phyloP scores from a whole-genome alignment of 2,329 filamentous ascomycete genomes.

The Colletotrichum euphorbiae region DNA sequence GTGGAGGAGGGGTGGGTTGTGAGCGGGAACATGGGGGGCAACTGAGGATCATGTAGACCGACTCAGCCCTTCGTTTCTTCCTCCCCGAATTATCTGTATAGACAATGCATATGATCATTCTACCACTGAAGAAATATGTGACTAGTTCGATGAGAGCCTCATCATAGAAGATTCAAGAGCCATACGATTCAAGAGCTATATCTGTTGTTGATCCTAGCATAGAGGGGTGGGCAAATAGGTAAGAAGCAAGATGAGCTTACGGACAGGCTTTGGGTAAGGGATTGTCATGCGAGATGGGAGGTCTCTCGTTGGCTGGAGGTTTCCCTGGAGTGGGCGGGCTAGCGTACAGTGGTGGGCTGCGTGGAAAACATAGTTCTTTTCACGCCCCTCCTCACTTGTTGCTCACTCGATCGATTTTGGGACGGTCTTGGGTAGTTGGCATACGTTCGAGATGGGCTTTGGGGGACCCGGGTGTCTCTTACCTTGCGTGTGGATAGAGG shows the following conservation, averaged over 20 bases:
- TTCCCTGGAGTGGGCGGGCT: background rate
- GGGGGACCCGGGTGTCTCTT: background rate
- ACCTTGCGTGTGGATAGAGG: background rate
- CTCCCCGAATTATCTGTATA: too few relatives aligned
- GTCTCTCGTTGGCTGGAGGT: conserved; percentile 36
- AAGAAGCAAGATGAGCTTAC: conserved; percentile 30
- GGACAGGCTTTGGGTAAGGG: conserved; percentile 22
- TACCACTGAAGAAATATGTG: too few relatives aligned
- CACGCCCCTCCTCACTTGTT: conserved; percentile 12
- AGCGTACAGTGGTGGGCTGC: conserved; percentile 19
- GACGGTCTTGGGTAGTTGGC: conserved; percentile 29
- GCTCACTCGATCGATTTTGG: background rate
- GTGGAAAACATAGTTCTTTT: background rate
- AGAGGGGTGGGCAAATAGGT: conserved; percentile 7
- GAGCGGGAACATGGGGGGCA: background rate
- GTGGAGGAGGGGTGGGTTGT: conserved; percentile 16
- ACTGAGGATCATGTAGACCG: too few relatives aligned
- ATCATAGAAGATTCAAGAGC: background rate
- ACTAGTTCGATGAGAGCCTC: too few relatives aligned
- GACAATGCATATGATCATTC: too few relatives aligned
- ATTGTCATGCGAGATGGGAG: conserved; percentile 37
- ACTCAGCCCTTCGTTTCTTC: too few relatives aligned
- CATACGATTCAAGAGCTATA: background rate
- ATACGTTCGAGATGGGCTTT: conserved; percentile 36
- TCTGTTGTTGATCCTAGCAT: background rate